Evolutionary conservation across 306 rosid genomes (phyloP), one percentile per base, ranked within the genome.

Genomic region (Sindora glabra): DNA sequence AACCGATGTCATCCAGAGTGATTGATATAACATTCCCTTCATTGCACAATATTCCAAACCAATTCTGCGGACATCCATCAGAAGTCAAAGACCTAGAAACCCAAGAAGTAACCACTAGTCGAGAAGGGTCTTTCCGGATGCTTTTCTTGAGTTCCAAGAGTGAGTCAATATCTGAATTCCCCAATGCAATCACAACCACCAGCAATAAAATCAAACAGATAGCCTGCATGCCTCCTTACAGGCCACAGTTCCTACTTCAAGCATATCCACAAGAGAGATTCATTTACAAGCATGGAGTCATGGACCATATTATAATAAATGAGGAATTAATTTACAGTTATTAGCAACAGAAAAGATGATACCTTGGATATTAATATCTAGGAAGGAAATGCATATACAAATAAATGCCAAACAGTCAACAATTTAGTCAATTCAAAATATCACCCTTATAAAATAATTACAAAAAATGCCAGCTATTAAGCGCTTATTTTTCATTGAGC

Each of bases 221-320:
- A 69, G 49, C 70, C 87, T 69, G 94, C 96, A 88, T 88, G 53
- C 81, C 89, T 74, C 63, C 77, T 62, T 71, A n/a, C n/a, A n/a
- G n/a, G n/a, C 44, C 44, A 8, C 78, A 62, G 59, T 53, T 54
- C 81, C 77, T 58, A 42, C 62, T 38, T 71, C 50, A 76, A 61
- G 34, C 48, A 53, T n/a, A n/a, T 51, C 69, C 62, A 56, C 30
- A 53, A 62, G 39, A 70, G 60, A 46, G 21, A 51, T 3, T 52
- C 14, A 14, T 41, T 22, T 37, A 40, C 26, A 5, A 23, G 4
- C 25, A n/a, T 23, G 37, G 55, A 36, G 29, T 56, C 41, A 36
- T 4, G 13, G 11, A n/a, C 32, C 58, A 49, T 60, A 59, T 14
- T 71, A 59, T 36, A 46, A 47, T 3, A 41, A 50, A 7, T 19